Percentiles rank a stretch among this genome's conserved stretches.
Conservation (phyloP, 2,329 filamentous ascomycete species). For the Tolypocladium ophioglossoides region DNA sequence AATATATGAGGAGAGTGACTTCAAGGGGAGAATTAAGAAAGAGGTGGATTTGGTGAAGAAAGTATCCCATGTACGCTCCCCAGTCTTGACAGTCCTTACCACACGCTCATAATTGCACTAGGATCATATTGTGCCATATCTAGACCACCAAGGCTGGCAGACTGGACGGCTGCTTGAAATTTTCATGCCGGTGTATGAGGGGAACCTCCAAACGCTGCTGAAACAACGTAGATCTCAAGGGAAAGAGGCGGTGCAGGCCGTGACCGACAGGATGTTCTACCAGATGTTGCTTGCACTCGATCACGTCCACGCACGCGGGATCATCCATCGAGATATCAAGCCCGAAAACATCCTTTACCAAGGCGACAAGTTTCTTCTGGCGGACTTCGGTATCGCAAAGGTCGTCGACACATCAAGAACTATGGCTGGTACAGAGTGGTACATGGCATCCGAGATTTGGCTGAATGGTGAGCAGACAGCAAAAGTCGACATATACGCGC, state of each 20-base stretch:
- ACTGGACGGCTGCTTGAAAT: background rate
- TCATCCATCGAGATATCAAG: background rate
- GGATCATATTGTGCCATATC: background rate
- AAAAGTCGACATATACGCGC: background rate
- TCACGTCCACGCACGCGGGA: background rate
- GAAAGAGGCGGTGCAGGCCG: background rate
- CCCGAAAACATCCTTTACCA: background rate
- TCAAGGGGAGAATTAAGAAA: background rate
- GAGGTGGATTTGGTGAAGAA: background rate
- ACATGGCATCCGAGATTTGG: background rate
- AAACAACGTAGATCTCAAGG: background rate
- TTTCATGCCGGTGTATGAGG: background rate
- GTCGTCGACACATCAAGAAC: background rate
- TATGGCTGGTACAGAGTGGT: background rate
- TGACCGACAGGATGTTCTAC: background rate
- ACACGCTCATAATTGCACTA: background rate
- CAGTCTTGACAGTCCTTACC: background rate
- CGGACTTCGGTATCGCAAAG: background rate
- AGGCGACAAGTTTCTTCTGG: background rate
- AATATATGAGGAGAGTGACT: background rate
- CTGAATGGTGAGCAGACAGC: background rate
- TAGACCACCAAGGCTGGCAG: background rate
- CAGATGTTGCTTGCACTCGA: background rate
- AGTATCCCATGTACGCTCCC: background rate
- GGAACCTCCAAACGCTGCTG: background rate